Evolutionary conservation across 192 early-diverging fungal species (phyloP).

Genomic region (Coemansia sp.): DNA sequence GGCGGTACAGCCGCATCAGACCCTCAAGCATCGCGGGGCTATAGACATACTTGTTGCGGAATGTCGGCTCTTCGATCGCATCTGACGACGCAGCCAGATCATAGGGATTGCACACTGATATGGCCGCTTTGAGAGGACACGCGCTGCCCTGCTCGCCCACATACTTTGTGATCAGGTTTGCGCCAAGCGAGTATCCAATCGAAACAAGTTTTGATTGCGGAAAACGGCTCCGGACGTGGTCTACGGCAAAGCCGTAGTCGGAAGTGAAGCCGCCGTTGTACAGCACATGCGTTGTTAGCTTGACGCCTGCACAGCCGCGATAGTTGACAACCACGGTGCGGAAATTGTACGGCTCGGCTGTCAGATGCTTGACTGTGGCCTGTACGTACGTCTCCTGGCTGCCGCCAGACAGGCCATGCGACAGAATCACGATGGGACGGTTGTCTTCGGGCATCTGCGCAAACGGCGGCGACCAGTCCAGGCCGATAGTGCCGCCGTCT

Average conservation of each 20-base stretch:
- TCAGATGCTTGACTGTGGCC: conserved; percentile 64
- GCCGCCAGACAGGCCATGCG: conserved; percentile 92
- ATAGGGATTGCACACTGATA: conserved; percentile 86
- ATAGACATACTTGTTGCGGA: conserved; percentile 60
- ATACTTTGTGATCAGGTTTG: conserved; percentile 90
- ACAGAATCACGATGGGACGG: conserved; percentile 76
- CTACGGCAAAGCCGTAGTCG: conserved; percentile 59
- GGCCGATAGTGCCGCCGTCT: conserved; percentile 82
- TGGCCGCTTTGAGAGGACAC: conserved; percentile 71
- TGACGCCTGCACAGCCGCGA: conserved; percentile 83
- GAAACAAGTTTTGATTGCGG: conserved; percentile 71
- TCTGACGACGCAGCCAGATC: conserved; percentile 64
- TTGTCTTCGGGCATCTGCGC: conserved; percentile 56
- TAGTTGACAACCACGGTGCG: conserved; percentile 84
- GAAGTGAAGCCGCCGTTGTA: conserved; percentile 83
- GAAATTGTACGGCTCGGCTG: conserved; percentile 61
- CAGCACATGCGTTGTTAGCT: conserved; percentile 73
- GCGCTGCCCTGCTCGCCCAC: conserved; percentile 78
- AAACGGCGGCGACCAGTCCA: conserved; percentile 82
- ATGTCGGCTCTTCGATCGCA: conserved; percentile 56
- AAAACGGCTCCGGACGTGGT: conserved; percentile 51
- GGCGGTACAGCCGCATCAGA: conserved; percentile 56
- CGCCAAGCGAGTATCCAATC: conserved; percentile 88
- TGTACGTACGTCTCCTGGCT: conserved; percentile 89
- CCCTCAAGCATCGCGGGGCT: conserved; percentile 59